Evolutionary conservation across 441 rosid species (phyloP).

Genomic region (Macaranga tanarius): DNA sequence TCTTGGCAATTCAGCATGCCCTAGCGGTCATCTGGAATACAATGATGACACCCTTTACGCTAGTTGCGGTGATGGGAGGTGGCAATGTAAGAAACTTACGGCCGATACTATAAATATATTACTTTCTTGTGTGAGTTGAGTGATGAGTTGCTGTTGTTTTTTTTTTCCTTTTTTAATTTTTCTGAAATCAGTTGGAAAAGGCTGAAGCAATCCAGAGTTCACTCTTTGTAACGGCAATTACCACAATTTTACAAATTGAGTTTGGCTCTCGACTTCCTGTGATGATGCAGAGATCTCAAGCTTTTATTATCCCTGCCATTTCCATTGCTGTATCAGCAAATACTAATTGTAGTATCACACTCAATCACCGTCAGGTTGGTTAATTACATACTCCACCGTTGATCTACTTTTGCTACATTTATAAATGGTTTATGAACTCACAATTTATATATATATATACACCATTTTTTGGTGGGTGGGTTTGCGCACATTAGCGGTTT

Average conservation of each 20-base stretch:
- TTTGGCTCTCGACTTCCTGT: background rate
- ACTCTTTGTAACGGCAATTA: background rate
- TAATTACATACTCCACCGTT: too few species aligned
- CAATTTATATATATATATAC: too few species aligned
- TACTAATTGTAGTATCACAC: background rate
- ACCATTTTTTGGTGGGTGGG: too few species aligned
- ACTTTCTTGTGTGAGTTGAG: background rate
- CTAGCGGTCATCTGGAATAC: background rate
- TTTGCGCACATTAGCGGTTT: conserved; percentile 47
- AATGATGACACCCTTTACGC: background rate
- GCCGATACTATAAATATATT: too few species aligned
- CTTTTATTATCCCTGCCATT: background rate
- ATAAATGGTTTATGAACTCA: background rate
- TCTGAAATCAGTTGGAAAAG: background rate
- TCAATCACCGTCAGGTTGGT: background rate
- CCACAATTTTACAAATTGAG: background rate
- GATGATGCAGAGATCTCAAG: background rate
- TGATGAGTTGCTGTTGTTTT: too few species aligned
- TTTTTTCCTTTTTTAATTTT: too few species aligned
- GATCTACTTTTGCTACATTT: background rate
- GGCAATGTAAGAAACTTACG: background rate
- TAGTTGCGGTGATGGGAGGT: background rate
- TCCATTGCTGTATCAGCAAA: background rate
- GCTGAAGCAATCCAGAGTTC: background rate
- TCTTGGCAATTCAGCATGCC: background rate